Evolutionary conservation across 352 stramenopile genomes (phyloP).

Genomic region (Globisporangium spiculum): DNA sequence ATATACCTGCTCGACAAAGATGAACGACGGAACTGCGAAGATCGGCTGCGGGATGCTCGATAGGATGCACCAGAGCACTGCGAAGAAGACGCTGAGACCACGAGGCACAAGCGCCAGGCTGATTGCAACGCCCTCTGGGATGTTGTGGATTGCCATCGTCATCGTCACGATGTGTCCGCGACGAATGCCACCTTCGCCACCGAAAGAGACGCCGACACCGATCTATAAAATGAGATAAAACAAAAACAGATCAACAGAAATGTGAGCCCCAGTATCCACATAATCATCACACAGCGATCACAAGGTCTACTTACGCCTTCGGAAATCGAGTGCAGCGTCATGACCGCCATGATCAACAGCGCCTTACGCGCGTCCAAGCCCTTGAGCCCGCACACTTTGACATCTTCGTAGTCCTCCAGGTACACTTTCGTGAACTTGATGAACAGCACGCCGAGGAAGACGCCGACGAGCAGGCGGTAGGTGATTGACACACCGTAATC

Average conservation of each 20-base stretch:
- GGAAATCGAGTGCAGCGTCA: constrained; percentile 98
- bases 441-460: constrained; percentile 93
- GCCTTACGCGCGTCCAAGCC: constrained; percentile 89
- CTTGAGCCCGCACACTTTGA: constrained; percentile 83
- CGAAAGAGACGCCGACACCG: constrained; percentile 97
- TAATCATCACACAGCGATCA: neutral
- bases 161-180: constrained; percentile 97
- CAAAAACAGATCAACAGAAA: neutral
- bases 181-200: constrained; percentile 89
- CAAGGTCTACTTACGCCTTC: constrained; percentile 85
- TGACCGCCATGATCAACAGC: constrained; percentile 98
- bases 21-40: constrained; percentile 96
- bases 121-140: constrained; percentile 96
- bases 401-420: constrained; percentile 94
- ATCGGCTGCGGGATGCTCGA: constrained; percentile 94
- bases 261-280: neutral
- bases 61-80: constrained; percentile 89
- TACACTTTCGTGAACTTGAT: constrained; percentile 95
- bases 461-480: constrained; percentile 86
- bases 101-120: constrained; percentile 94
- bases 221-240: constrained; percentile 33
- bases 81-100: constrained; percentile 87
- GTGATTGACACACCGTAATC: constrained; percentile 69
- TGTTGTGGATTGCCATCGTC: constrained; percentile 98
- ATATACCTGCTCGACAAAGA: constrained; percentile 75